phyloP scores from a whole-genome alignment of 805 yeast species.

The Lipomyces japonicus region DNA sequence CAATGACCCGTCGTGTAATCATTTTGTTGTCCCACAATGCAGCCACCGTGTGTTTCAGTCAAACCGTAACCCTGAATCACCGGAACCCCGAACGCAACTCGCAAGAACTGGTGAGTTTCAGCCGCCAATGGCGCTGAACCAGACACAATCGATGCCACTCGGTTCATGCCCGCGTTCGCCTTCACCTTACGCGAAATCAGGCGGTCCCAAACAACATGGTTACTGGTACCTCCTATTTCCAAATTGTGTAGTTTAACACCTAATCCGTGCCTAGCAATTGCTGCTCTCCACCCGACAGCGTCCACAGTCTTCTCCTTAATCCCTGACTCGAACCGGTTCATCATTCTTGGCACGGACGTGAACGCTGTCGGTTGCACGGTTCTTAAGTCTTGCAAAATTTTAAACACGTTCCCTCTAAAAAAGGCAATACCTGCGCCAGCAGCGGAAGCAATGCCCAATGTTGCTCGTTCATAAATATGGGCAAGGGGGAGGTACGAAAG shows the following conservation, averaged over 20 bases:
- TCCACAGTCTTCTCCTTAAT: constrained; percentile 48
- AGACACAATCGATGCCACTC: constrained; percentile 41
- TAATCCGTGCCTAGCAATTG: constrained; percentile 42
- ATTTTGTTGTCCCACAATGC: constrained; percentile 37
- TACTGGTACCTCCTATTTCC: constrained; percentile 42
- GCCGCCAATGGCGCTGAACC: constrained; percentile 73
- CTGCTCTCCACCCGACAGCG: constrained; percentile 47
- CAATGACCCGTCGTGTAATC: constrained; percentile 52
- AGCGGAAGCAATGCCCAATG: constrained; percentile 44
- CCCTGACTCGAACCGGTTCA: constrained; percentile 59
- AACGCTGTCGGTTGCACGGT: constrained; percentile 52
- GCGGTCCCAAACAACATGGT: constrained; percentile 38
- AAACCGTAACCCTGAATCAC: constrained; percentile 71
- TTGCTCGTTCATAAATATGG: constrained; percentile 55
- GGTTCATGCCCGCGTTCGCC: constrained; percentile 48
- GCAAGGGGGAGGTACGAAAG: constrained; percentile 52
- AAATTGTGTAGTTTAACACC: constrained; percentile 40
- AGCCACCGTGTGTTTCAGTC: constrained; percentile 47
- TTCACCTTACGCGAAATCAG: constrained; percentile 45
- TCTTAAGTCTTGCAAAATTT: constrained; percentile 56
- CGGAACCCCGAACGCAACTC: constrained; percentile 56
- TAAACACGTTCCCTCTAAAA: constrained; percentile 49
- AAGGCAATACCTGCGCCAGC: constrained; percentile 53
- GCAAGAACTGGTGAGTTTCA: constrained; percentile 57
- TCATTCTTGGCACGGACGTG: constrained; percentile 61